Percentiles rank a stretch among this genome's conserved stretches.
These are phyloP conservation scores for Strobilomyces dryophilus DNA, from an alignment of 768 basidiomycete species.

Conservation along the genomic window DNA sequence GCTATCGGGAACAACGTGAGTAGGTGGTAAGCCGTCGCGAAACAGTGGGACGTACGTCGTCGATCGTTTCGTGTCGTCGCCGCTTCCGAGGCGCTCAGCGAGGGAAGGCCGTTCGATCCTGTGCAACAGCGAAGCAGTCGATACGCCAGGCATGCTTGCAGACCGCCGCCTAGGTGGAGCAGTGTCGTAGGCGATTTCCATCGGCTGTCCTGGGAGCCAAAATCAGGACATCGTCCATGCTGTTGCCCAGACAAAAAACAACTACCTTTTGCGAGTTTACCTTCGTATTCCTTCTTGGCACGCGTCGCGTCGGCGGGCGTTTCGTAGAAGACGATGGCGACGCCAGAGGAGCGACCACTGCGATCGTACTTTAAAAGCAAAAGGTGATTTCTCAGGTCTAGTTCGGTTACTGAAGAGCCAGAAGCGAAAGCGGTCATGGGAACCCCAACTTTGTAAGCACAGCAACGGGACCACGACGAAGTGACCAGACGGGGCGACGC, in stretches of 20 bases:
- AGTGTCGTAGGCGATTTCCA: conserved; percentile 63
- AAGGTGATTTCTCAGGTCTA: conserved; percentile 54
- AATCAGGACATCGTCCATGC: neutral
- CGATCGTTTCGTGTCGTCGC: conserved; percentile 30
- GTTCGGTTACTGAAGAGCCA: conserved; percentile 39
- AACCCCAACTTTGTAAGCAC: conserved; percentile 27
- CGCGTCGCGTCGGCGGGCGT: conserved; percentile 72
- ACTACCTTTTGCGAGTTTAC: conserved; percentile 83
- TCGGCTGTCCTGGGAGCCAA: conserved; percentile 63
- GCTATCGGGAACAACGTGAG: conserved; percentile 9
- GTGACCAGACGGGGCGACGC: conserved; percentile 32
- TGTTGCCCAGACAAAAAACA: neutral
- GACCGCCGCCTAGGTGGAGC: conserved; percentile 44
- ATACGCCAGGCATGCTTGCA: conserved; percentile 37
- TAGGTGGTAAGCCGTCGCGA: neutral
- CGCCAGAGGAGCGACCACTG: conserved; percentile 87
- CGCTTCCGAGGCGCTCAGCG: conserved; percentile 55
- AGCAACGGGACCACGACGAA: conserved; percentile 28
- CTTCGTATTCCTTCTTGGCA: conserved; percentile 82
- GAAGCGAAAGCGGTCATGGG: conserved; percentile 42
- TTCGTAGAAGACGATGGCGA: conserved; percentile 77
- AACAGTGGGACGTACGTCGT: conserved; percentile 11
- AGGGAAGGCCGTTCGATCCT: conserved; percentile 75
- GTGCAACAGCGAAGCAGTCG: conserved; percentile 62
- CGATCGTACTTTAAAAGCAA: conserved; percentile 81